Percentiles rank a stretch among this genome's conserved stretches.
These are phyloP conservation scores for Echinochloa phyllopogon DNA, from an alignment of 176 grass and related monocot species.

Conservation along the genomic window DNA sequence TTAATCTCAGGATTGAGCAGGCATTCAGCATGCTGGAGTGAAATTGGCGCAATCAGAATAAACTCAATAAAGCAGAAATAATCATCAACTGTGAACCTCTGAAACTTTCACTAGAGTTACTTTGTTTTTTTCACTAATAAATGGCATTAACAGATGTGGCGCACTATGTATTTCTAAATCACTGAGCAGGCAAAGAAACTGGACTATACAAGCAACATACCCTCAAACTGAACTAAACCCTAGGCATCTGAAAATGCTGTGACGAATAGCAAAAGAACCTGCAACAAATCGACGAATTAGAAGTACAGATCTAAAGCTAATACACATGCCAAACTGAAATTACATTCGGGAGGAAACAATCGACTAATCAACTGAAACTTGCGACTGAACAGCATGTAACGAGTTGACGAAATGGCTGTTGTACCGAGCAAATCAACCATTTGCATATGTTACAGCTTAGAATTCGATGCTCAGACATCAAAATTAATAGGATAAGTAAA, in stretches of 20 bases:
- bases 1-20: background rate
- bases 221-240: background rate
- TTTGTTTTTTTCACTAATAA: background rate
- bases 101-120: background rate
- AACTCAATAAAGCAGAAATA: background rate
- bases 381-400: background rate
- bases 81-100: background rate
- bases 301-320: background rate
- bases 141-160: background rate
- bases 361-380: background rate
- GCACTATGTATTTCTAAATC: background rate
- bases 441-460: background rate
- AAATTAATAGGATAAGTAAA: background rate
- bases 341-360: background rate
- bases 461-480: background rate
- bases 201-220: background rate
- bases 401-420: background rate
- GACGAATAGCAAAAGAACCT: background rate
- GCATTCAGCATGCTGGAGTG: background rate
- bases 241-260: background rate
- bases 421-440: background rate
- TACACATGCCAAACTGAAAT: background rate
- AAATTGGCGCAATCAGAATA: background rate
- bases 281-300: background rate
- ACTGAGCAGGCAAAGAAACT: background rate